These are phyloP conservation scores for Aureobasidium sp. DNA, from an alignment of 2,329 filamentous ascomycete species.

Conservation along the genomic window DNA sequence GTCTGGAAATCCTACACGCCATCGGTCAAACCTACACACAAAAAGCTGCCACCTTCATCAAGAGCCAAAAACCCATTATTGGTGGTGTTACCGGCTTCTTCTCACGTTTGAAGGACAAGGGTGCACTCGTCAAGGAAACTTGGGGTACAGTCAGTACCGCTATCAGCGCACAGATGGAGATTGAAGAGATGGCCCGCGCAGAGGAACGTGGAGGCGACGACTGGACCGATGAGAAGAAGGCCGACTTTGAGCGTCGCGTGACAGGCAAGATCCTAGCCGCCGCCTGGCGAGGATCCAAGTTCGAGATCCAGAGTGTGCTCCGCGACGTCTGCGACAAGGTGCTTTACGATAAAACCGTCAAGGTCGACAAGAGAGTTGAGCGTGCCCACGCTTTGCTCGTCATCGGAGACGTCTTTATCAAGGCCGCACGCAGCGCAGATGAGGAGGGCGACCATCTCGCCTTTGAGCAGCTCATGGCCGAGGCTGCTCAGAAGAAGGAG, in stretches of 20 bases:
- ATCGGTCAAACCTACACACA: slow-evolving; percentile 85
- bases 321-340: slow-evolving; percentile 89
- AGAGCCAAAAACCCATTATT: slow-evolving; percentile 85
- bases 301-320: slow-evolving; percentile 94
- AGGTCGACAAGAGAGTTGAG: slow-evolving; percentile 77
- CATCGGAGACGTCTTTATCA: slow-evolving; percentile 79
- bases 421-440: slow-evolving; percentile 61
- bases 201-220: slow-evolving; percentile 93
- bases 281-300: slow-evolving; percentile 92
- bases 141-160: slow-evolving; percentile 97
- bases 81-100: slow-evolving; percentile 88
- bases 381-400: slow-evolving; percentile 83
- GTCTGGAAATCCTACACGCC: slow-evolving; percentile 89
- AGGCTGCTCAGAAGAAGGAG: slow-evolving; percentile 92
- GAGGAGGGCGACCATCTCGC: slow-evolving; percentile 99
- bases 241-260: slow-evolving; percentile 89
- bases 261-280: slow-evolving; percentile 97
- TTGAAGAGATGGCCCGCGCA: slow-evolving; percentile 97
- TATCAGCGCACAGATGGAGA: slow-evolving; percentile 94
- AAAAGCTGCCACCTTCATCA: slow-evolving; percentile 81
- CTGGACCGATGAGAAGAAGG: slow-evolving; percentile 96
- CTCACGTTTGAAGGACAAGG: slow-evolving; percentile 89
- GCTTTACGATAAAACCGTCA: slow-evolving; percentile 69
- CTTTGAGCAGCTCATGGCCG: slow-evolving; percentile 95
- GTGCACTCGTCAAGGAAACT: slow-evolving; percentile 91